phyloP scores from a whole-genome alignment of 1,284 basidiomycete genomes.

The Marasmius sp. region DNA sequence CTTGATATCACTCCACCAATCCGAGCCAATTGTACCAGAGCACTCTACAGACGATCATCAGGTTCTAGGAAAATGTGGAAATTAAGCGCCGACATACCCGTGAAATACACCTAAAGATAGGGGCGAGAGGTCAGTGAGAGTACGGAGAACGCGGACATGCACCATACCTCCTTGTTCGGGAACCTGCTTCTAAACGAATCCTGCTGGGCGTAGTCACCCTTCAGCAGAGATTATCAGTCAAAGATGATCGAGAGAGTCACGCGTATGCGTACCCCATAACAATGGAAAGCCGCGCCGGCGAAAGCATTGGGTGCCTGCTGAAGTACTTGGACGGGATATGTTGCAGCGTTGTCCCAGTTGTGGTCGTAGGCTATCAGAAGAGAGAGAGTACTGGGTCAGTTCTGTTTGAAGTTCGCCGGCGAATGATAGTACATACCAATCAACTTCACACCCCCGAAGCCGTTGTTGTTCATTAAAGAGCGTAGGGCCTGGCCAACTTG shows the following conservation, averaged over 20 bases:
- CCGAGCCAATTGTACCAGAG: slow-evolving; percentile 50
- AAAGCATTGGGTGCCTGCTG: slow-evolving; percentile 42
- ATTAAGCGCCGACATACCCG: slow-evolving; percentile 23
- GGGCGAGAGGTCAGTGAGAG: background rate
- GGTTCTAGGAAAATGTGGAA: background rate
- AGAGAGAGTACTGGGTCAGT: too few species aligned
- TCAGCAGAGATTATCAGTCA: slow-evolving; percentile 1
- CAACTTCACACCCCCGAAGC: slow-evolving; percentile 44
- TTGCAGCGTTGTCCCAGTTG: slow-evolving; percentile 51
- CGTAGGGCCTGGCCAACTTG: slow-evolving; percentile 46
- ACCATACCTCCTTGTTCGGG: slow-evolving; percentile 42
- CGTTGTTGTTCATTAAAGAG: slow-evolving; percentile 47
- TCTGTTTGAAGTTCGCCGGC: too few species aligned
- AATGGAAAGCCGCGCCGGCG: slow-evolving; percentile 53
- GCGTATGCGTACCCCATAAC: slow-evolving; percentile 34
- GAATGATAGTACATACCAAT: slow-evolving; percentile 38
- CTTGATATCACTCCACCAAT: slow-evolving; percentile 81
- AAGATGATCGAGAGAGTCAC: background rate
- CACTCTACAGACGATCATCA: slow-evolving; percentile 31
- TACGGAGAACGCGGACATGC: background rate
- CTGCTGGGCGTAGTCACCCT: slow-evolving; percentile 41
- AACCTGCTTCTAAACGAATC: slow-evolving; percentile 41
- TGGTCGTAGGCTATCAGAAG: slow-evolving; percentile 35
- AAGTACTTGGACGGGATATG: slow-evolving; percentile 50
- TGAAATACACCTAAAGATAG: slow-evolving; percentile 37